These are phyloP conservation scores for Annulohypoxylon moriforme DNA, from an alignment of 495 filamentous ascomycete species.

Conservation along the genomic window DNA sequence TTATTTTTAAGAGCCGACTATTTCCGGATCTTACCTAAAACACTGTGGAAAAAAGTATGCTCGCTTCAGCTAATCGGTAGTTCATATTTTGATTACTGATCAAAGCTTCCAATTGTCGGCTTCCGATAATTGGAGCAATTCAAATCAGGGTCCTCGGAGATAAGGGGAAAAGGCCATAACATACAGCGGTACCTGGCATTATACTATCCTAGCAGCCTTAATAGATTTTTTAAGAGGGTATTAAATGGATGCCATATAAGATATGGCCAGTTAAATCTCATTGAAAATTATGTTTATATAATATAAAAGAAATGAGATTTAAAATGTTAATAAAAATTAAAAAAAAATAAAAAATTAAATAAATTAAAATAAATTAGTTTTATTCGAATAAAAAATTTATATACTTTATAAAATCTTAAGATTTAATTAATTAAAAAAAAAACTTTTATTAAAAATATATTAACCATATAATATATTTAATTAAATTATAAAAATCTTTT, in stretches of 20 bases:
- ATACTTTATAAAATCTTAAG: no score
- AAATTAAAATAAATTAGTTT: no score
- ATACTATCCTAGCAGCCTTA: not conserved
- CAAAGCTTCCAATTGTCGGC: not conserved
- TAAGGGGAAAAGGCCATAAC: not conserved
- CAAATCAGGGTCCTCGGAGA: conserved; percentile 19
- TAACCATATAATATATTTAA: no score
- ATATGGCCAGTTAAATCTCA: no score
- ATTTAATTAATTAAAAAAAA: no score
- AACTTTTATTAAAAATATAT: no score
- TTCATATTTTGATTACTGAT: not conserved
- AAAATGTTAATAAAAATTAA: no score
- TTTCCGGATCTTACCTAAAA: conserved; percentile 40
- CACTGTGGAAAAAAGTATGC: not conserved
- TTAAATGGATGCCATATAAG: not conserved
- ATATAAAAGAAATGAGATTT: no score
- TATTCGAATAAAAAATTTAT: no score
- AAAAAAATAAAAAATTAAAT: no score
- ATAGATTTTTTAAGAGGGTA: not conserved
- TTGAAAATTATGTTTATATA: no score
- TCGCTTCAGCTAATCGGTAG: conserved; percentile 1
- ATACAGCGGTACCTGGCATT: conserved; percentile 1
- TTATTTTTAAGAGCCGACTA: conserved; percentile 15
- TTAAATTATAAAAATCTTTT: no score
- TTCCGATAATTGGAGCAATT: not conserved